A percentile compares a stretch with the other conserved stretches of the same genome.
Evolutionary conservation across 2,329 filamentous ascomycete genomes (phyloP).

Genomic region (Phaeoacremonium minimum): DNA sequence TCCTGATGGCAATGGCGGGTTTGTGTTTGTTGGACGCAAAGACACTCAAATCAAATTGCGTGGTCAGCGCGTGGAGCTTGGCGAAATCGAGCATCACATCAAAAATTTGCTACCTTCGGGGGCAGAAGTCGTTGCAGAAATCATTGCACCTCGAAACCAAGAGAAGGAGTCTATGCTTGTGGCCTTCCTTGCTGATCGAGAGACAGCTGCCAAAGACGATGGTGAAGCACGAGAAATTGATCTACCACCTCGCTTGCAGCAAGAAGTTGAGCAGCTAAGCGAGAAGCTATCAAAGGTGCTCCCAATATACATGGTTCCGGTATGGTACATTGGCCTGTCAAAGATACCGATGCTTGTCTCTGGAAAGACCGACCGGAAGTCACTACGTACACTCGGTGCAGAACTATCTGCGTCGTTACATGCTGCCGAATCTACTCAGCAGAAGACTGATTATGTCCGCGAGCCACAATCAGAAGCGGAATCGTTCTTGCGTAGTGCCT

Average conservation of each 20-base stretch:
- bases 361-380: constrained; percentile 38
- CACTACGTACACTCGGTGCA: constrained; percentile 27
- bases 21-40: constrained; percentile 46
- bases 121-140: constrained; percentile 39
- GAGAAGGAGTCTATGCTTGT: constrained; percentile 19
- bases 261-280: constrained; percentile 11
- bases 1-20: constrained; percentile 25
- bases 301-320: constrained; percentile 30
- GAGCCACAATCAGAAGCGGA: too few relatives aligned
- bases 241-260: constrained; percentile 8
- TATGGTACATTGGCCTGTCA: constrained; percentile 34
- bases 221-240: constrained; percentile 11
- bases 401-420: too few relatives aligned
- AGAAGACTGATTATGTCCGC: too few relatives aligned
- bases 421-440: too few relatives aligned
- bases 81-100: constrained; percentile 39
- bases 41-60: constrained; percentile 57
- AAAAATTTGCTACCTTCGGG: constrained; percentile 29
- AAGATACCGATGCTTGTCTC: constrained; percentile 36
- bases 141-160: constrained; percentile 27
- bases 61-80: constrained; percentile 53
- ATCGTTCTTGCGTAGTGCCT: constrained; percentile 27
- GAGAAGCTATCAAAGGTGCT: constrained; percentile 5
- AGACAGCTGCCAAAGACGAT: constrained; percentile 9
- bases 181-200: constrained; percentile 20